Evolutionary conservation across 768 basidiomycete genomes (phyloP).

Genomic region (Trametes cinnabarina): DNA sequence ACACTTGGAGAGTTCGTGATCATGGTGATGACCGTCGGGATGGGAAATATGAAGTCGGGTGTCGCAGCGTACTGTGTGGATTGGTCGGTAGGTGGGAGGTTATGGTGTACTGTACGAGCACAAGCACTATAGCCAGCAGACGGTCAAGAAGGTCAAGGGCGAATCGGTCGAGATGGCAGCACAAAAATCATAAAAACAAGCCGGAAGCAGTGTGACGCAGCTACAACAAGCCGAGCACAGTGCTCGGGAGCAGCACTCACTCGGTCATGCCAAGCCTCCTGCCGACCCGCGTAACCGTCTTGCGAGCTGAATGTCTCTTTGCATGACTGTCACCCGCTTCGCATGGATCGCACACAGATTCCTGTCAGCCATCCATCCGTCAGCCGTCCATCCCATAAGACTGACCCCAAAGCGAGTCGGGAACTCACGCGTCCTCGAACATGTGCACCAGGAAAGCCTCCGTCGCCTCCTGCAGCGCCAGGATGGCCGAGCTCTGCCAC

Average conservation of each 20-base stretch:
- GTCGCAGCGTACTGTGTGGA: conserved; percentile 3
- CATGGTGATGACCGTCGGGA: background rate
- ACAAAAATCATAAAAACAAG: background rate
- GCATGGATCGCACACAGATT: conserved; percentile 97
- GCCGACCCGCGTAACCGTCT: conserved; percentile 91
- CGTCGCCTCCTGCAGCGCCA: conserved; percentile 95
- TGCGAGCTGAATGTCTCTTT: conserved; percentile 94
- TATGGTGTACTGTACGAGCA: too few species aligned
- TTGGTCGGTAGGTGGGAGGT: background rate
- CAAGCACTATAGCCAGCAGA: too few species aligned
- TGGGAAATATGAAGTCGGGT: conserved; percentile 10
- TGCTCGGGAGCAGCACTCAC: background rate
- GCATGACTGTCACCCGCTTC: conserved; percentile 97
- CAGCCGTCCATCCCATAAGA: background rate
- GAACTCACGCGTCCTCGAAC: conserved; percentile 97
- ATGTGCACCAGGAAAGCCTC: conserved; percentile 94
- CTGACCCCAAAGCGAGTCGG: background rate
- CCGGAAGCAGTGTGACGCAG: background rate
- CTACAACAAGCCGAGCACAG: background rate
- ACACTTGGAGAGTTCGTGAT: background rate
- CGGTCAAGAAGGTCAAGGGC: too few species aligned
- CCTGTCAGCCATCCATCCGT: conserved; percentile 38
- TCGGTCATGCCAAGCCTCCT: conserved; percentile 59
- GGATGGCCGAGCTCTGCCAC: conserved; percentile 93
- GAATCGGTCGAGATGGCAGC: too few species aligned